Conservation (phyloP, 257 asterid species). For the Plantago elongata region DNA sequence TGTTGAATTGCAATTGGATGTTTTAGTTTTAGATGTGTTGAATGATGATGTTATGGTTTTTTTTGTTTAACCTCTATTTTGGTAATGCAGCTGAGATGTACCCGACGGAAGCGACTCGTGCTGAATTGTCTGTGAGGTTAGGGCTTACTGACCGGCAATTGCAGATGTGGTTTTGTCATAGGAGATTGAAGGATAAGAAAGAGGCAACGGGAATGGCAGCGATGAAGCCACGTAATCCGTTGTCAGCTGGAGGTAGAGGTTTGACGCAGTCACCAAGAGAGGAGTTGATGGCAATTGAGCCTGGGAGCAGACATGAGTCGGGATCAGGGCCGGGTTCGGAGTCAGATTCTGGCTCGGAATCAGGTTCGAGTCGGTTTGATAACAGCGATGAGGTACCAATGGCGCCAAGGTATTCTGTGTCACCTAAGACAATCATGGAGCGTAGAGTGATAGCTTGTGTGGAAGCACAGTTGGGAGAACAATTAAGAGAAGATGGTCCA, state of each 20-base stretch:
- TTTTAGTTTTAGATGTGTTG: not conserved
- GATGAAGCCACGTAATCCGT: constrained; percentile 48
- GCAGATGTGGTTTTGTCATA: constrained; percentile 99
- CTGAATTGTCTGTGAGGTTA: constrained; percentile 67
- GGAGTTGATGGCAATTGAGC: constrained; percentile 44
- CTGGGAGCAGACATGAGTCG: constrained; percentile 44
- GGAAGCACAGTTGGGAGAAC: constrained; percentile 91
- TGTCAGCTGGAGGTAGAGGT: constrained; percentile 42
- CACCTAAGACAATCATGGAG: constrained; percentile 61
- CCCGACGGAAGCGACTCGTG: constrained; percentile 88
- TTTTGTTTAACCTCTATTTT: constrained; percentile 13
- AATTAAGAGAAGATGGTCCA: constrained; percentile 82
- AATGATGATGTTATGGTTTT: no score
- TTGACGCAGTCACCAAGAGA: constrained; percentile 48
- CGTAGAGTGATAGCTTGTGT: constrained; percentile 80
- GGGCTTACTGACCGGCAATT: constrained; percentile 83
- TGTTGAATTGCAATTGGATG: not conserved
- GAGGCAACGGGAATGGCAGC: constrained; percentile 60
- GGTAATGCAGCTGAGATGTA: constrained; percentile 73
- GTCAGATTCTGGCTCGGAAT: constrained; percentile 63
- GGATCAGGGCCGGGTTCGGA: constrained; percentile 53
- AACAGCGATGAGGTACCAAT: constrained; percentile 52
- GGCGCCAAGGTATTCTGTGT: constrained; percentile 54
- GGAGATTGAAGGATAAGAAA: constrained; percentile 94
- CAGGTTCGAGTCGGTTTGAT: constrained; percentile 78